A percentile compares a stretch with the other conserved stretches of the same genome.
Conservation (phyloP, 2,329 filamentous ascomycete genomes). For the Cladosporium velox region DNA sequence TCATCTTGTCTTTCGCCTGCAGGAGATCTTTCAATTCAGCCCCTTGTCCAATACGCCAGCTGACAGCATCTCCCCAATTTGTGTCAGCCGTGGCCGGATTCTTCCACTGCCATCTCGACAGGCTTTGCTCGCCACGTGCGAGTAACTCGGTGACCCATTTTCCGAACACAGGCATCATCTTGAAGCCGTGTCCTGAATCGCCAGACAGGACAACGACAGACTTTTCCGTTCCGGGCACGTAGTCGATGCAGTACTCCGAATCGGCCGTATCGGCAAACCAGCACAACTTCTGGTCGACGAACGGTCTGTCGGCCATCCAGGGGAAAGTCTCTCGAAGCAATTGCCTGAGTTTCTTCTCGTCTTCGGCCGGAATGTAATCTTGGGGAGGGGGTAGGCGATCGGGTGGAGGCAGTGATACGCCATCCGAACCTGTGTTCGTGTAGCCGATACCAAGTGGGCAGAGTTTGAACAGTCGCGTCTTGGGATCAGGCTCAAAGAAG, state of each 20-base stretch:
- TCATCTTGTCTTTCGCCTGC: constrained; percentile 27
- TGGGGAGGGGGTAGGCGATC: constrained; percentile 45
- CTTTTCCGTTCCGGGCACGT: constrained; percentile 51
- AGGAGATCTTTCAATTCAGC: constrained; percentile 31
- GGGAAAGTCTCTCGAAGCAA: constrained; percentile 57
- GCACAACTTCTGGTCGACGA: constrained; percentile 61
- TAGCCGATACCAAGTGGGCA: constrained; percentile 61
- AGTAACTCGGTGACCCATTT: constrained; percentile 56
- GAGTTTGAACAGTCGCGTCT: constrained; percentile 60
- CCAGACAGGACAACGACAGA: constrained; percentile 56
- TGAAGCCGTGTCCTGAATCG: constrained; percentile 64
- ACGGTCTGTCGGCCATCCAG: constrained; percentile 54
- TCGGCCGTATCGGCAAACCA: constrained; percentile 65
- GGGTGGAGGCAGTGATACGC: constrained; percentile 46
- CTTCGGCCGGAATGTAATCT: constrained; percentile 55
- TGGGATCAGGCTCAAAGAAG: constrained; percentile 65
- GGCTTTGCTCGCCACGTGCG: constrained; percentile 46
- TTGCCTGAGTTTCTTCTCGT: constrained; percentile 55
- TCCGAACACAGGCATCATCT: constrained; percentile 63
- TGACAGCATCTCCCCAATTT: constrained; percentile 50
- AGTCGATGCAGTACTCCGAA: constrained; percentile 63
- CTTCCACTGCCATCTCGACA: constrained; percentile 58
- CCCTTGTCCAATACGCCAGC: constrained; percentile 48
- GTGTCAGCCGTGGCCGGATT: constrained; percentile 33
- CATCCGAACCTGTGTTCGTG: constrained; percentile 52